phyloP scores from a whole-genome alignment of 2,329 filamentous ascomycete genomes.

The Fusarium pilosicola region DNA sequence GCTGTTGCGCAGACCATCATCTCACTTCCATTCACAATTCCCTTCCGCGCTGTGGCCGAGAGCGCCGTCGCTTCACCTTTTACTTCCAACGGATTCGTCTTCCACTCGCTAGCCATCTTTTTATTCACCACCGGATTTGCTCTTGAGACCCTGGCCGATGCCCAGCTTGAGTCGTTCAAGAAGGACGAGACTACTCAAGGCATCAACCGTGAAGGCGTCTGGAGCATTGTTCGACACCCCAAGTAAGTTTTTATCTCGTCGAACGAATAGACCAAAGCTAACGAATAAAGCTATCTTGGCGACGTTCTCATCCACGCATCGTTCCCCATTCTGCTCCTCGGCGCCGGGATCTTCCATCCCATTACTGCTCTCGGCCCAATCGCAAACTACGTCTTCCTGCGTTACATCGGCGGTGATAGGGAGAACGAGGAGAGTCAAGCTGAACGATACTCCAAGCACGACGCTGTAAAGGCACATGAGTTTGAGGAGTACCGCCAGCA shows the following conservation, averaged over 20 bases:
- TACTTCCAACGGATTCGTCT: background rate
- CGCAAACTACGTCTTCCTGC: constrained; percentile 16
- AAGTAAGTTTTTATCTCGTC: background rate
- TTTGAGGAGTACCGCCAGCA: background rate
- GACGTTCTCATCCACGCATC: constrained; percentile 4
- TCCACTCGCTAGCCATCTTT: background rate
- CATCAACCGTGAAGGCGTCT: constrained; percentile 7
- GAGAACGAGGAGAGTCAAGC: constrained; percentile 13
- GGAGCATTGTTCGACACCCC: constrained; percentile 25
- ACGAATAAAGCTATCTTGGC: background rate
- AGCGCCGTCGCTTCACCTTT: constrained; percentile 3
- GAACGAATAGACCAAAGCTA: background rate
- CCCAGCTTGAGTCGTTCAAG: constrained; percentile 13
- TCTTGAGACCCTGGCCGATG: constrained; percentile 5
- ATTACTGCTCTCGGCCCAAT: background rate
- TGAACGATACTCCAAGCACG: constrained; percentile 5
- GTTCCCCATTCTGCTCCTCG: constrained; percentile 11
- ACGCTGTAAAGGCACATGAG: background rate
- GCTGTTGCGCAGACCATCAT: constrained; percentile 18
- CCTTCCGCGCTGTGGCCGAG: constrained; percentile 1
- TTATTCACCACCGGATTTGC: constrained; percentile 6
- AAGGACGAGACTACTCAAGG: background rate
- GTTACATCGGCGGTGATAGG: constrained; percentile 6
- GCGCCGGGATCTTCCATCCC: background rate
- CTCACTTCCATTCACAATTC: constrained; percentile 12